These are phyloP conservation scores for Curvularia lunata DNA, from an alignment of 2,329 filamentous ascomycete genomes.

Conservation along the genomic window DNA sequence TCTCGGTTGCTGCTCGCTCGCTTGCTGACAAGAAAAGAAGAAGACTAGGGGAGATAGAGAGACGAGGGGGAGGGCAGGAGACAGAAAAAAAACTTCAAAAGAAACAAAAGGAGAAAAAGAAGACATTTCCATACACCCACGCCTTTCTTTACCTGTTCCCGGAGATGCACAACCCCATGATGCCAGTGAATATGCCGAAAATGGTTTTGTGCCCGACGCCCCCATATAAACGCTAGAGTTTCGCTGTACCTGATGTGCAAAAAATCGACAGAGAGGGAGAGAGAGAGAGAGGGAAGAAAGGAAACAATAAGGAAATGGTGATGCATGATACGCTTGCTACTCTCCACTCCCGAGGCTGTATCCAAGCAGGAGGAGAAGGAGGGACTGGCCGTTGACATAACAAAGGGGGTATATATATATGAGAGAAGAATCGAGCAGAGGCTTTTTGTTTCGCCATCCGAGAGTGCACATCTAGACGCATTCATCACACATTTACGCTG, in stretches of 20 bases:
- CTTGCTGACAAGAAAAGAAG: background rate
- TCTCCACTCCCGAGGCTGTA: conserved; percentile 8
- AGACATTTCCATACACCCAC: background rate
- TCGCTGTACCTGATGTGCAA: background rate
- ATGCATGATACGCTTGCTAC: background rate
- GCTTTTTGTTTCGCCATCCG: background rate
- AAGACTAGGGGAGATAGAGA: background rate
- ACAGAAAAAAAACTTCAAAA: background rate
- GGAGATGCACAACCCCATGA: conserved; percentile 5
- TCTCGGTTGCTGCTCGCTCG: background rate
- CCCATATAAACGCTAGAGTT: background rate
- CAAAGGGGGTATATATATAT: background rate
- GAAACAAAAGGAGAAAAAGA: background rate
- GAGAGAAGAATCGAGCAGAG: background rate
- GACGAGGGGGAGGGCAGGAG: background rate
- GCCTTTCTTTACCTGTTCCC: background rate
- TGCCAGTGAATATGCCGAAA: conserved; percentile 17
- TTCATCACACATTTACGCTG: conserved; percentile 8
- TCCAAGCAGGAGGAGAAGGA: background rate
- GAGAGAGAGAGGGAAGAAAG: background rate
- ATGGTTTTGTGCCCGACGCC: background rate
- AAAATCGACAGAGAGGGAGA: background rate
- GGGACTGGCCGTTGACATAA: background rate
- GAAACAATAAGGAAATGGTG: background rate
- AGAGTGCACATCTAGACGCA: background rate